phyloP scores from a whole-genome alignment of 2,329 filamentous ascomycete species.

The Fusarium sp. region DNA sequence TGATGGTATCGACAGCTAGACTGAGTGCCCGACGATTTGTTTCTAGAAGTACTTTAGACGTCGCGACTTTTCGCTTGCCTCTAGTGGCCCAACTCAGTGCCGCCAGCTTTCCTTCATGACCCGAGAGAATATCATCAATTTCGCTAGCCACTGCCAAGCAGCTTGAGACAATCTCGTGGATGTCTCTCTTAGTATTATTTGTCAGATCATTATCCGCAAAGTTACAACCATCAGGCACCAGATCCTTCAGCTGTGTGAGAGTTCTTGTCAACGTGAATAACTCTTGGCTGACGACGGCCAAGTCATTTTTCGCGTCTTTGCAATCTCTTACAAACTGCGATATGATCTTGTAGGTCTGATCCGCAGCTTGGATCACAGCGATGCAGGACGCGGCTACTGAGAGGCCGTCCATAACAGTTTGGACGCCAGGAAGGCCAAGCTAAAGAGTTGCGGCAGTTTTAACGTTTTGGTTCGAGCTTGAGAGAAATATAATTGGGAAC shows the following conservation, averaged over 20 bases:
- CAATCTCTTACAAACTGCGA: background rate
- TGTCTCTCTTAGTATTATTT: background rate
- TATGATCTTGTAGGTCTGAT: background rate
- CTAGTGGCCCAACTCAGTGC: background rate
- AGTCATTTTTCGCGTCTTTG: background rate
- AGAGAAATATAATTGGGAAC: background rate
- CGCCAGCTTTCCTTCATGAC: background rate
- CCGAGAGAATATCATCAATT: background rate
- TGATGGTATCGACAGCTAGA: slow-evolving; percentile 6
- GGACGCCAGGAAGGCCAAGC: too few relatives aligned
- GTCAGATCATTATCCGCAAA: background rate
- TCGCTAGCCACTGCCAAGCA: background rate
- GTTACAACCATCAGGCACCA: background rate
- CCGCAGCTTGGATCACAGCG: slow-evolving; percentile 2
- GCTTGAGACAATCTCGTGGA: background rate
- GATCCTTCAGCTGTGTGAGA: background rate
- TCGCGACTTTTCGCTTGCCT: slow-evolving; percentile 5
- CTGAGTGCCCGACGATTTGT: background rate
- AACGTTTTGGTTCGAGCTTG: background rate
- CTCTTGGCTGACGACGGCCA: background rate
- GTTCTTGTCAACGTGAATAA: background rate
- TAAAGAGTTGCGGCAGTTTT: too few relatives aligned
- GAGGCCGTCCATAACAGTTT: background rate
- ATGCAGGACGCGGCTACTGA: slow-evolving; percentile 10
- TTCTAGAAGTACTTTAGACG: background rate